phyloP scores from a whole-genome alignment of 176 grass and related monocot genomes.

The Thinopyrum elongatum region DNA sequence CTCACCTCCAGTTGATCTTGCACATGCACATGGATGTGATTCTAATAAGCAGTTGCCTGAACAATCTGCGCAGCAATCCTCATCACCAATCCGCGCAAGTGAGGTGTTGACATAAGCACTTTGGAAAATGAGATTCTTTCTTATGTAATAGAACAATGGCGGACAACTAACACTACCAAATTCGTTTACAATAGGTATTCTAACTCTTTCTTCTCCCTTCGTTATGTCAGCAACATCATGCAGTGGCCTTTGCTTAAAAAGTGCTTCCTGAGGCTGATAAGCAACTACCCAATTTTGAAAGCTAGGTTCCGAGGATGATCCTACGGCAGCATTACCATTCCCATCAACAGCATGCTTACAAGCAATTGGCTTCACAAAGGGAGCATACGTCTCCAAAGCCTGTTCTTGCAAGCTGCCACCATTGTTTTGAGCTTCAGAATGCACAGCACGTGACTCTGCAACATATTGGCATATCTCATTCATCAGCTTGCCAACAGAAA shows the following conservation, averaged over 20 bases:
- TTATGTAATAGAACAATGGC: conserved; percentile 63
- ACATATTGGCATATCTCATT: conserved; percentile 67
- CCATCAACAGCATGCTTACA: neutral
- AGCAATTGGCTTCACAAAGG: conserved; percentile 26
- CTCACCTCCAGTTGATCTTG: conserved; percentile 53
- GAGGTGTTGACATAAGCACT: conserved; percentile 65
- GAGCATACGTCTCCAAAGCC: neutral
- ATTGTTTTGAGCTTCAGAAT: conserved; percentile 8
- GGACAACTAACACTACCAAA: conserved; percentile 52
- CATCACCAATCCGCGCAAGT: conserved; percentile 67
- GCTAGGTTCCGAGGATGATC: neutral
- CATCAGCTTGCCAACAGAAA: conserved; percentile 67
- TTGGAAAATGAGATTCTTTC: conserved; percentile 53
- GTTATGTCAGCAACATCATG: conserved; percentile 79
- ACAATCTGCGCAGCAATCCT: conserved; percentile 78
- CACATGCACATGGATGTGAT: conserved; percentile 63
- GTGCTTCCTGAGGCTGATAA: conserved; percentile 31
- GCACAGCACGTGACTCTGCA: conserved; percentile 28
- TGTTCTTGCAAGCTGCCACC: conserved; percentile 9
- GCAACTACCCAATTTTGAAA: conserved; percentile 29
- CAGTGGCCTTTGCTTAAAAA: conserved; percentile 34
- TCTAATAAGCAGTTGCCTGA: conserved; percentile 60
- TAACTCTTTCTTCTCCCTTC: conserved; percentile 62
- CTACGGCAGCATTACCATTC: conserved; percentile 13
- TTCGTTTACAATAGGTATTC: conserved; percentile 72